Base-by-base conservation (phyloP, 306 rosid species). In the Clitoria ternatea region DNA sequence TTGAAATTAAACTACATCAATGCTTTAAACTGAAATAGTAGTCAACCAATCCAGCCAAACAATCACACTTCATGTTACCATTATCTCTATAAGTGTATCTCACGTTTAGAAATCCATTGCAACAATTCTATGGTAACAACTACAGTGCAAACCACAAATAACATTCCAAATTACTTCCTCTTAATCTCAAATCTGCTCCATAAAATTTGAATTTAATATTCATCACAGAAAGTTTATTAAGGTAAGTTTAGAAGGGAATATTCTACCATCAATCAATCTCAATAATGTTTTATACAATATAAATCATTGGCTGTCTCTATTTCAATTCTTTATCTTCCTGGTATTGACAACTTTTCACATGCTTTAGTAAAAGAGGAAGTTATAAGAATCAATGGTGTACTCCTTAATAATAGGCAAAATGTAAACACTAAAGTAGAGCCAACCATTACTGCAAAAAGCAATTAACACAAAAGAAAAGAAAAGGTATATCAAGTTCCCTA, bases 371-470 rank as follows among this genome's bases (percentile, higher is more conserved):
- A 33, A 64, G 48, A 72, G 70, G 73, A 36, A 9, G 70, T 63
- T 30, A 68, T 27, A 69, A 22, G 48, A 62, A 75, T 62, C 43
- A 76, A 75, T 60, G 30, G 62, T 17, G 61, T 40, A 90, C 96
- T 88, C 87, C 82, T 79, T 81, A 74, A 74, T 20, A 63, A 87
- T 75, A 81, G n/a, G n/a, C n/a, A n/a, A n/a, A n/a, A n/a, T n/a
- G n/a, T n/a, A n/a, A n/a, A n/a, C n/a, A n/a, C n/a, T n/a, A n/a
- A n/a, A n/a, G n/a, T n/a, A n/a, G n/a, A n/a, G n/a, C n/a, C n/a
- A n/a, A n/a, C n/a, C n/a, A n/a, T n/a, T n/a, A n/a, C n/a, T n/a
- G n/a, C n/a, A n/a, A n/a, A n/a, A n/a, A n/a, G n/a, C n/a, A n/a
- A n/a, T n/a, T n/a, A n/a, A n/a, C n/a, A n/a, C n/a, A n/a, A n/a